Evolutionary conservation across 2,329 filamentous ascomycete genomes (phyloP).

Genomic region (Colletotrichum sp.): DNA sequence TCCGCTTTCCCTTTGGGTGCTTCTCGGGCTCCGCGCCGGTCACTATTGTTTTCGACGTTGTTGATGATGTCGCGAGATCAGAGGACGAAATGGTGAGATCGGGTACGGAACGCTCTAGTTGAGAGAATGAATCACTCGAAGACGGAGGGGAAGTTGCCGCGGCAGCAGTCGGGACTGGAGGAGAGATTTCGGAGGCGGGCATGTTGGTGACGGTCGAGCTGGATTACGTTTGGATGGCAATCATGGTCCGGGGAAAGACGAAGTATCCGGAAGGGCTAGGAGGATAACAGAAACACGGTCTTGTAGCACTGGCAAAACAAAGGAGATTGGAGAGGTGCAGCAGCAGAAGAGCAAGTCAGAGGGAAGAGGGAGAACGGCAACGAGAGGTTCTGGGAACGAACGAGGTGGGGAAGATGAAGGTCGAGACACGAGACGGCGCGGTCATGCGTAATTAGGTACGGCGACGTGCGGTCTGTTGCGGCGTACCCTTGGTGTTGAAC

Average conservation of each 20-base stretch:
- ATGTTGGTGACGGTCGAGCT: neutral
- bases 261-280: neutral
- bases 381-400: conserved; percentile 11
- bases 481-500: conserved; percentile 16
- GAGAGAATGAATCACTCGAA: neutral
- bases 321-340: neutral
- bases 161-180: neutral
- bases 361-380: neutral
- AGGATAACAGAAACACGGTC: neutral
- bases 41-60: neutral
- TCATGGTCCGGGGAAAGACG: conserved; percentile 2
- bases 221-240: neutral
- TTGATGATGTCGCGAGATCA: neutral
- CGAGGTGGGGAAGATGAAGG: conserved; percentile 16
- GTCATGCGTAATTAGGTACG: conserved; percentile 13
- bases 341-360: neutral
- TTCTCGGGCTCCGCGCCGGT: conserved; percentile 34
- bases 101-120: neutral
- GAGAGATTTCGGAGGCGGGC: neutral
- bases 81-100: neutral
- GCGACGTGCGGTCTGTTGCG: conserved; percentile 5
- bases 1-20: conserved; percentile 66
- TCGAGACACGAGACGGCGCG: conserved; percentile 19
- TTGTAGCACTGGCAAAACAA: neutral
- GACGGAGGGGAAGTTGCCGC: neutral